Evolutionary conservation across 805 yeast species (phyloP).

Genomic region (Candida arabinofermentans): DNA sequence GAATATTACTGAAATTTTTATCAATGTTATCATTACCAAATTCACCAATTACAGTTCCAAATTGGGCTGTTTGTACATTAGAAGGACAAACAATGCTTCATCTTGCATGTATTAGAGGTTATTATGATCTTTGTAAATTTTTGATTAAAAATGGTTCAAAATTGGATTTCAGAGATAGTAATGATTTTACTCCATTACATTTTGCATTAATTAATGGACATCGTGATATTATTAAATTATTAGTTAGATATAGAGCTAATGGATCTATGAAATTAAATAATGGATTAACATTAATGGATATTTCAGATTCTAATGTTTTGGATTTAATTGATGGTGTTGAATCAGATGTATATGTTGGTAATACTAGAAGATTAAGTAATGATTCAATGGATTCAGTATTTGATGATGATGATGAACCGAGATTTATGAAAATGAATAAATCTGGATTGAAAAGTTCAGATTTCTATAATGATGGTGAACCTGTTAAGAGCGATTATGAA

Average conservation of each 20-base stretch:
- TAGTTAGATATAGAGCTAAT: conserved; percentile 63
- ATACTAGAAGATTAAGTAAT: conserved; percentile 22
- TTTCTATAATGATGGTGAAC: conserved; percentile 11
- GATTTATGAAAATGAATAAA: conserved; percentile 15
- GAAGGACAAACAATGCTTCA: conserved; percentile 90
- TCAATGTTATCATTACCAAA: conserved; percentile 62
- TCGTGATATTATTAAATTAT: conserved; percentile 56
- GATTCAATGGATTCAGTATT: conserved; percentile 27
- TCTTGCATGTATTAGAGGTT: conserved; percentile 75
- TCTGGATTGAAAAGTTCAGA: conserved; percentile 16
- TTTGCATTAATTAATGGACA: conserved; percentile 78
- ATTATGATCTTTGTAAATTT: conserved; percentile 54
- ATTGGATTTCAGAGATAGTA: conserved; percentile 68
- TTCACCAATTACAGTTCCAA: conserved; percentile 56
- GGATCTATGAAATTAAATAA: conserved; percentile 46
- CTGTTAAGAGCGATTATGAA: not conserved
- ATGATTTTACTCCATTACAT: conserved; percentile 85
- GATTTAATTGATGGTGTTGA: conserved; percentile 26
- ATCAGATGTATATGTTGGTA: conserved; percentile 2
- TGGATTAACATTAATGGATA: conserved; percentile 41
- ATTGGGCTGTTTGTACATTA: conserved; percentile 74
- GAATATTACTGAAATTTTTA: conserved; percentile 45
- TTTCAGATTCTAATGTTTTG: conserved; percentile 37
- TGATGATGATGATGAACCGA: conserved; percentile 23
- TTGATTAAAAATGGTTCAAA: conserved; percentile 63